Evolutionary conservation across 2,329 filamentous ascomycete genomes (phyloP), one percentile per base, ranked within the genome.

Genomic region (Colletotrichum sp.): DNA sequence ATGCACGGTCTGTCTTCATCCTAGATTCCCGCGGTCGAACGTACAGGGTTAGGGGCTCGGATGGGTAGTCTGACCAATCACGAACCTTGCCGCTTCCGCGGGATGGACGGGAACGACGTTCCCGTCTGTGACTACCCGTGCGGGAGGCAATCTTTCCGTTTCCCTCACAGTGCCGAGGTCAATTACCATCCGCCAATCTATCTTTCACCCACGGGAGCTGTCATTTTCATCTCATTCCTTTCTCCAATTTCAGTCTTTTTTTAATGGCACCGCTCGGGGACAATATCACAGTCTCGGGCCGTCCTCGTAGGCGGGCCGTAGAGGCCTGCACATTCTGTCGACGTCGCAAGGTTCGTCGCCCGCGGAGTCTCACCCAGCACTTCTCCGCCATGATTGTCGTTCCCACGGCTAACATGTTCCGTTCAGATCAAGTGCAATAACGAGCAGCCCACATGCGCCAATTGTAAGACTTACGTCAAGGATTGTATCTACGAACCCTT

Each of bases 371-470:
- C 44, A 24, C 24, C 2, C 18, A 62, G 28, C 16, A 62, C 26
- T 62, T n/a, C 18, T 32, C 59, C 15, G 24, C 15, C 2, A 59
- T 30, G 21, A 55, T 12, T 59, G 55, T 16, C 26, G 21, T 49
- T 70, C 36, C 57, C 26, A 57, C 9, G 66, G 24, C 75, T 74
- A 62, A 72, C 36, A 6, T 44, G 6, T 26, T 52, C 12, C 49
- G 16, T 24, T n/a, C 39, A 90, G 88, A 86, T 90, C 81, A 89
- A 88, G 78, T 90, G 88, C 79, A 88, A 87, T 73, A 84, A 84
- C 26, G 86, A 86, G 63, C 81, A 83, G 67, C 88, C 88, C 5
- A 80, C 79, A 34, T 90, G 88, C 75, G 83, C 84, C 36, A 89
- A 88, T 78, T 90, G 88, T 79, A 82, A 83, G 72, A 84, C 83